Percentiles rank a stretch among this genome's conserved stretches.
These are phyloP conservation scores for Scorias spongiosa DNA, from an alignment of 2,329 filamentous ascomycete genomes.

Conservation along the genomic window DNA sequence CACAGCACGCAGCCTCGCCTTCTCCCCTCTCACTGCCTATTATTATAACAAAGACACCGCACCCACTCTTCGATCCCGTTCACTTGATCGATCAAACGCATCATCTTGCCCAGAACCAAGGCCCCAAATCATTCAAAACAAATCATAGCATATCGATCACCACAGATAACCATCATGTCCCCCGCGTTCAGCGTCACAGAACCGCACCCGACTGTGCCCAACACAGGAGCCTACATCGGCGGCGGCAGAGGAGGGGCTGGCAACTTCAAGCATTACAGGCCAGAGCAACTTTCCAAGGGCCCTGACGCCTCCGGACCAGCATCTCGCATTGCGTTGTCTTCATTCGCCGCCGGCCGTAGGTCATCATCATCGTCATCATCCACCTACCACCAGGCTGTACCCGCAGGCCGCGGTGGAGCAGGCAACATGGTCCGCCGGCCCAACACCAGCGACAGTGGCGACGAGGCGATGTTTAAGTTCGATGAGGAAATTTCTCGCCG, in stretches of 20 bases:
- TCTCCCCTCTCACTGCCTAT: neutral
- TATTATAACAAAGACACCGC: too few species aligned
- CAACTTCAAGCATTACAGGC: slow-evolving; percentile 40
- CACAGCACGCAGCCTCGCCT: neutral
- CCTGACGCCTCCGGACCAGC: slow-evolving; percentile 31
- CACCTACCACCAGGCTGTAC: slow-evolving; percentile 32
- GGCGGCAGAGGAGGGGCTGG: slow-evolving; percentile 44
- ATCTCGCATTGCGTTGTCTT: slow-evolving; percentile 32
- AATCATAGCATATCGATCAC: neutral
- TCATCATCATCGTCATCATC: slow-evolving; percentile 4
- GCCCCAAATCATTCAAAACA: too few species aligned
- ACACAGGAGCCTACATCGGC: slow-evolving; percentile 30
- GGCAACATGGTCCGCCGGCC: slow-evolving; percentile 40
- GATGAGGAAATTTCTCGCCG: slow-evolving; percentile 49
- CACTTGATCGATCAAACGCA: too few species aligned
- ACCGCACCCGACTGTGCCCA: slow-evolving; percentile 43
- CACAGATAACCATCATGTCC: slow-evolving; percentile 13
- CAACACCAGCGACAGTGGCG: slow-evolving; percentile 27
- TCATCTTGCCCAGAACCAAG: too few species aligned
- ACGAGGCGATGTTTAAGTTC: slow-evolving; percentile 51
- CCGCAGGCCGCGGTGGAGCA: slow-evolving; percentile 42
- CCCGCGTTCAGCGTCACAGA: slow-evolving; percentile 41
- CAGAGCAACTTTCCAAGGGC: slow-evolving; percentile 37
- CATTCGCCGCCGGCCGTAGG: too few species aligned
- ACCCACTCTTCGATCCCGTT: too few species aligned